These are phyloP conservation scores for Ophiostoma tasmaniense DNA, from an alignment of 2,329 filamentous ascomycete genomes.

Conservation along the genomic window DNA sequence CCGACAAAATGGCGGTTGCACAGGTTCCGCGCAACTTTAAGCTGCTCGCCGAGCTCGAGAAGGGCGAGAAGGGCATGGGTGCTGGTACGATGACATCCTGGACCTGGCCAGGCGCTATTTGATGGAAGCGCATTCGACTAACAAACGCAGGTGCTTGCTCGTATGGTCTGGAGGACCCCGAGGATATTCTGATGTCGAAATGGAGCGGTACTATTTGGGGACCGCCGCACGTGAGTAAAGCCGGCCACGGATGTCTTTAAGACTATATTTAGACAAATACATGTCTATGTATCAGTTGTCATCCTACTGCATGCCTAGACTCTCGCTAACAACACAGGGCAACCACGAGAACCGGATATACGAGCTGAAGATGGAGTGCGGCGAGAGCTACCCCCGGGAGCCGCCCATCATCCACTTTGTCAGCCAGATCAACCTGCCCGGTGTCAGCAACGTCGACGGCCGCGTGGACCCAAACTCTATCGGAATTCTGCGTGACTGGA, in stretches of 20 bases:
- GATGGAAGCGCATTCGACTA: not conserved
- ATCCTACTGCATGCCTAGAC: not conserved
- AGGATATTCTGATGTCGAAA: conserved; percentile 94
- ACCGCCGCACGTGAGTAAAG: conserved; percentile 74
- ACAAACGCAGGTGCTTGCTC: conserved; percentile 76
- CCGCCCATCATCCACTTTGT: conserved; percentile 89
- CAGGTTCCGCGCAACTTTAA: conserved; percentile 91
- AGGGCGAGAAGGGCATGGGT: conserved; percentile 94
- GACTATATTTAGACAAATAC: not conserved
- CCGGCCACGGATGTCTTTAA: not conserved
- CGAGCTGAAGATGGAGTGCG: conserved; percentile 94
- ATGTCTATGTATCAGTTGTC: not conserved
- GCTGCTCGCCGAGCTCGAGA: conserved; percentile 93
- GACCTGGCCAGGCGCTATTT: too few relatives aligned
- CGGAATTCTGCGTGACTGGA: conserved; percentile 82
- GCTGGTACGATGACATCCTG: conserved; percentile 53
- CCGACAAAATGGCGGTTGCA: conserved; percentile 28
- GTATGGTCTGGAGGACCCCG: conserved; percentile 86
- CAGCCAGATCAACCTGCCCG: conserved; percentile 92
- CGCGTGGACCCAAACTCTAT: conserved; percentile 77
- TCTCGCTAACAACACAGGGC: conserved; percentile 48
- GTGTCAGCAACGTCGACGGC: conserved; percentile 73
- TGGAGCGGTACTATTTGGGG: conserved; percentile 98
- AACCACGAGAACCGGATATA: conserved; percentile 96
- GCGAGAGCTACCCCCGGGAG: conserved; percentile 75